Evolutionary conservation across 805 yeast species (phyloP).

Genomic region (Yamadazyma philogaea): DNA sequence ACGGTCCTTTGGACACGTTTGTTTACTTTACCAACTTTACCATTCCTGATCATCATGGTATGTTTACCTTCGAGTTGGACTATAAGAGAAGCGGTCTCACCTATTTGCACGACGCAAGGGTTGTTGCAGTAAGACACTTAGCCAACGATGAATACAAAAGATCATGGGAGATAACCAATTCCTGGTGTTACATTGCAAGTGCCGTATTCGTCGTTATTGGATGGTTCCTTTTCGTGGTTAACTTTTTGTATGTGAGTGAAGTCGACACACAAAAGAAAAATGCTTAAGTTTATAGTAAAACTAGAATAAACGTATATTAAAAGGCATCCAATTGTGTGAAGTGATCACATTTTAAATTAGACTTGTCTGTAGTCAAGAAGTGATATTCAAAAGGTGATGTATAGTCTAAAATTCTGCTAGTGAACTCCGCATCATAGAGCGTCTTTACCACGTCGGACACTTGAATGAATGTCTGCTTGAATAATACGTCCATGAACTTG

Average conservation of each 20-base stretch:
- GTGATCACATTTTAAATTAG: slow-evolving; percentile 3
- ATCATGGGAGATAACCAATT: slow-evolving; percentile 87
- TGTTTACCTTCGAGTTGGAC: slow-evolving; percentile 79
- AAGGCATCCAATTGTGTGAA: background rate
- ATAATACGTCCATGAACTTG: background rate
- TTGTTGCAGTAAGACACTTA: slow-evolving; percentile 84
- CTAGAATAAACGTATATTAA: background rate
- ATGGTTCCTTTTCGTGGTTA: slow-evolving; percentile 74
- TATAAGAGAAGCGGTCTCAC: slow-evolving; percentile 77
- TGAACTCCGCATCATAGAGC: background rate
- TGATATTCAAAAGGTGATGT: slow-evolving; percentile 8
- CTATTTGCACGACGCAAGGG: slow-evolving; percentile 59
- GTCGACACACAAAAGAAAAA: slow-evolving; percentile 28
- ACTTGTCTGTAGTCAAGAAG: slow-evolving; percentile 6
- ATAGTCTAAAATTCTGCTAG: slow-evolving; percentile 2
- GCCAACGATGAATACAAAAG: slow-evolving; percentile 95
- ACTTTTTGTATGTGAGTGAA: slow-evolving; percentile 49
- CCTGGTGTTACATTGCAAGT: slow-evolving; percentile 85
- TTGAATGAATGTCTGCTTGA: slow-evolving; percentile 3
- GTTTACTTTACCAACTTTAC: slow-evolving; percentile 55
- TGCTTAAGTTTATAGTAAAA: slow-evolving; percentile 9
- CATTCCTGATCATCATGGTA: slow-evolving; percentile 95
- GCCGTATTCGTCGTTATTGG: slow-evolving; percentile 65
- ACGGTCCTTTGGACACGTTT: slow-evolving; percentile 41
- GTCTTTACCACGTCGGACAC: background rate